Evolutionary conservation across 2,329 filamentous ascomycete genomes (phyloP).

Genomic region (Cladosporium cucumerinum): DNA sequence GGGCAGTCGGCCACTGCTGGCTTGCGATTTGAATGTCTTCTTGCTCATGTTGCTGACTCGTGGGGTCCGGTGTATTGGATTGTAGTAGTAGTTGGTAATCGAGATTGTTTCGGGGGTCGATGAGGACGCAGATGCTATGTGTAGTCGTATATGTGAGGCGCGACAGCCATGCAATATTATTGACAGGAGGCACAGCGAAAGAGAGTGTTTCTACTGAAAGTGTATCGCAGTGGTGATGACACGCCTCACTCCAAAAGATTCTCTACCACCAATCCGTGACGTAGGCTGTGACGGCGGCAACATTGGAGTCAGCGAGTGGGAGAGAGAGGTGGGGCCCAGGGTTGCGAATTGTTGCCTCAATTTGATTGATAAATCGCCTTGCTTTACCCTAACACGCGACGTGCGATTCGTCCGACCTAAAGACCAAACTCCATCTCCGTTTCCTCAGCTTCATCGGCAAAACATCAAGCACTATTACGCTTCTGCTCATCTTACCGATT

Average conservation of each 20-base stretch:
- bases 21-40: conserved; percentile 59
- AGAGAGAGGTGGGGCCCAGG: not conserved
- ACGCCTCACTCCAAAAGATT: not conserved
- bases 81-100: not conserved
- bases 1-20: conserved; percentile 55
- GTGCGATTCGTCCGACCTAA: not conserved
- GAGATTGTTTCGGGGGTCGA: not conserved
- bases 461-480: not conserved
- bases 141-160: not conserved
- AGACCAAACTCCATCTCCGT: not conserved
- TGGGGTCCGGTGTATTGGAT: not conserved
- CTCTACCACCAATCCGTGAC: not conserved
- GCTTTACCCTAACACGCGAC: not conserved
- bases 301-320: not conserved
- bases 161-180: not conserved
- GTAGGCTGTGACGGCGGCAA: not conserved
- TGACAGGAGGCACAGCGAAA: not conserved
- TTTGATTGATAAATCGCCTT: not conserved
- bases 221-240: not conserved
- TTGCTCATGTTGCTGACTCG: conserved; percentile 50
- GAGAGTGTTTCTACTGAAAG: not conserved
- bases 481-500: not conserved
- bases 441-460: not conserved
- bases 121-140: not conserved
- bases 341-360: not conserved